Base-by-base conservation (phyloP, 106 monocot genomes). In the Chionographis japonica region DNA sequence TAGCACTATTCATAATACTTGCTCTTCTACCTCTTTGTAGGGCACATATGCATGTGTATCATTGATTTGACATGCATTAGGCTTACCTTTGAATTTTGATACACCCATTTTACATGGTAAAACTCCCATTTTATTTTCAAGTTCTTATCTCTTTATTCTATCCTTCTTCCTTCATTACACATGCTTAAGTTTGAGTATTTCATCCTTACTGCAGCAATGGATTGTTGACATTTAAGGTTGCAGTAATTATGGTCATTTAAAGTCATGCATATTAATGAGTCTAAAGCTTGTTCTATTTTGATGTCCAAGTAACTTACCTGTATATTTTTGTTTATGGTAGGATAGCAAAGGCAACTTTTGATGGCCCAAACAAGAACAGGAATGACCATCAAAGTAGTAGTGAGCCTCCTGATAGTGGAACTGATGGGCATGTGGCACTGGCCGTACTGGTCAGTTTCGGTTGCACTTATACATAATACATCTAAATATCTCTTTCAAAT, bases 371-470 rank as follows among this genome's bases (percentile, higher is more conserved):
- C 12, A 66, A 56, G 39, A 74, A 58, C 38, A 56, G 67, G 35
- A 73, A 42, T 4, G 70, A 56, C 55, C 14, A 55, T 36, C 63
- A 56, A 70, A 57, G 39, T 18, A 69, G 15, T 13, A 66, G 52
- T 35, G 13, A 6, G 38, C n/a, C 64, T 40, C 54, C 35, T 43
- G 56, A 66, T 66, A 77, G 51, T 68, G 69, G 27, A 17, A 84
- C 38, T 50, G 75, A 81, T 63, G 50, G 52, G 38, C 74, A 66
- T 60, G 58, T 36, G 54, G 76, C 81, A 58, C 19, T 79, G 37
- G 61, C 61, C 6, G 57, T 73, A 63, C 62, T 81, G 74, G 88
- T 88, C 17, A 68, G 88, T 61, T 52, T 77, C 37, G 17, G 20
- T 18, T 36, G 7, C 56, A 54, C 16, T 41, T 60, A 51, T 19